Base-by-base conservation (phyloP, 352 stramenopile species). In the Pythium myriotylum region DNA sequence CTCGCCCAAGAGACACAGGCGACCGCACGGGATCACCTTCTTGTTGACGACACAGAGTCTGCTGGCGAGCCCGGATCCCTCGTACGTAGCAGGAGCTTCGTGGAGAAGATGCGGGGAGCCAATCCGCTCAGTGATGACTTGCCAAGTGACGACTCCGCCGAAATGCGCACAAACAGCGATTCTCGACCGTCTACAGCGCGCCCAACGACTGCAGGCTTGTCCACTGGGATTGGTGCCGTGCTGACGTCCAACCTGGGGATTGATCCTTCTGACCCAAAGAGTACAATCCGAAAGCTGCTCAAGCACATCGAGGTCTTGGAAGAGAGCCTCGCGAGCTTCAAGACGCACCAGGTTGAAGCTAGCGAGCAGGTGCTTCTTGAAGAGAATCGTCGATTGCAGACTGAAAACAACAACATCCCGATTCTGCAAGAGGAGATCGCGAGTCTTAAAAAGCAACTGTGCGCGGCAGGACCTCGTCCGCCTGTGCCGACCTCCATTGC, bases 401-500 rank as follows among this genome's bases (percentile, higher is more conserved):
- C 86, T 8, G 85, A 94, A 47, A 91, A 91, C 74, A 91, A 91
- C 71, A 94, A 94, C 72, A 91, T 94, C 33, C 84, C 85, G 3
- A 84, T 94, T 41, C 65, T 94, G 24, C 81, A 89, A 56, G 74
- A 86, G 17, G 68, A 93, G 68, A 76, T 93, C 45, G 57, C 77
- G 2, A 70, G 73, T 19, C 67, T 93, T 42, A 93, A 93, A 61
- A 89, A 86, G 46, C 67, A 57, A 16, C 43, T 71, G 16, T 56
- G 41, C 39, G 22, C 51, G 3, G 41, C 17, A 2, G 47, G 52
- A 4, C 35, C 45, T 4, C 61, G 62, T 12, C 64, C 57, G 2
- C 64, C 64, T 3, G 39, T 46, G 10, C 64, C 64, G 8, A 59
- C 46, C 1, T 56, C 43, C 0, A 50, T 54, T 0, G 13, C 9